Conservation (phyloP, 495 filamentous ascomycete species). For the Astrothelium macrocarpum region DNA sequence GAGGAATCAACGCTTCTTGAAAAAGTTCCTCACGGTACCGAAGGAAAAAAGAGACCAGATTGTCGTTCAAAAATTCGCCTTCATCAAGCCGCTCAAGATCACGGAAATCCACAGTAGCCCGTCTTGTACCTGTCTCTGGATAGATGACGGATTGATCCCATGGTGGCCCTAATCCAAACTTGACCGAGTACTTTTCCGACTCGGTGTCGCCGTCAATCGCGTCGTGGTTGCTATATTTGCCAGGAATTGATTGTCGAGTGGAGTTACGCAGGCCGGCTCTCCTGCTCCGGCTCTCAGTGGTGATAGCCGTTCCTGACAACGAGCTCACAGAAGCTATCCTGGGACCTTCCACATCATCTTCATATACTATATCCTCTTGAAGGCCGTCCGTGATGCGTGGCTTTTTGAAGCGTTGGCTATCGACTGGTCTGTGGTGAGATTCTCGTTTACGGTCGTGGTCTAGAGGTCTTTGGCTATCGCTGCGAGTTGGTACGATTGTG, state of each 20-base stretch:
- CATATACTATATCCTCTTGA: background rate
- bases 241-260: background rate
- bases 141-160: constrained; percentile 56
- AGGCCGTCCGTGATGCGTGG: background rate
- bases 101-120: constrained; percentile 62
- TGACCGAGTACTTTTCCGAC: background rate
- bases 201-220: background rate
- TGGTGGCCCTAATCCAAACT: background rate
- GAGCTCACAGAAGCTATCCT: background rate
- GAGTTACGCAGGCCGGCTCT: background rate
- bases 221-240: background rate
- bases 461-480: background rate
- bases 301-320: background rate
- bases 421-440: background rate
- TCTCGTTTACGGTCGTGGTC: background rate
- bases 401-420: background rate
- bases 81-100: constrained; percentile 76
- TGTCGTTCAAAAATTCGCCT: constrained; percentile 86
- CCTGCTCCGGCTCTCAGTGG: background rate
- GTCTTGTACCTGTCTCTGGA: constrained; percentile 56
- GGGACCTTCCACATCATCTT: background rate
- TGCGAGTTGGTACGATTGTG: background rate
- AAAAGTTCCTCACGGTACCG: constrained; percentile 29
- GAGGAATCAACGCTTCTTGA: constrained; percentile 8
- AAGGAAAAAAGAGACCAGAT: constrained; percentile 78